Percentiles rank a stretch among this genome's conserved stretches.
These are phyloP conservation scores for Truncatella angustata DNA, from an alignment of 2,329 filamentous ascomycete species.

Conservation along the genomic window DNA sequence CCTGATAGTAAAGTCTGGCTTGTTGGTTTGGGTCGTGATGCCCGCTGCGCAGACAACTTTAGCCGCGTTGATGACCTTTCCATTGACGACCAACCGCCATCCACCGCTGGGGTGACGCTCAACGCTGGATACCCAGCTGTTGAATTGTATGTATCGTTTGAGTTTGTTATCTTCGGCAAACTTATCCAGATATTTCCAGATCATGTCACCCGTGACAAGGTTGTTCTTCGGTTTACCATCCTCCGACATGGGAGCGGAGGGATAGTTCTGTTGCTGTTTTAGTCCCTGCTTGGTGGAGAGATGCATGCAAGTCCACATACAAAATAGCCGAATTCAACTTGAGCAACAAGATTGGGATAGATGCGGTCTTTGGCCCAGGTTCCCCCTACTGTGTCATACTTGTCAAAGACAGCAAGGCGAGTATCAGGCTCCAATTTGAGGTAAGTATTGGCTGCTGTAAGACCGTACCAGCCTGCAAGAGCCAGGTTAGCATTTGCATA, in stretches of 20 bases:
- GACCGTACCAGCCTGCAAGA: slow-evolving; percentile 14
- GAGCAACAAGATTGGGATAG: slow-evolving; percentile 15
- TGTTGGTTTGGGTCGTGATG: slow-evolving; percentile 16
- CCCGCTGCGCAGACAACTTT: slow-evolving; percentile 28
- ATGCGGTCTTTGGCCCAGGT: slow-evolving; percentile 13
- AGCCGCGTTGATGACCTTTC: slow-evolving; percentile 5
- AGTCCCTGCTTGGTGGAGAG: no score
- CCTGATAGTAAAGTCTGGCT: slow-evolving; percentile 15
- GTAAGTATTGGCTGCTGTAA: slow-evolving; percentile 13
- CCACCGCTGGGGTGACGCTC: slow-evolving; percentile 6
- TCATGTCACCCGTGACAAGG: slow-evolving; percentile 18
- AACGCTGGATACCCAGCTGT: slow-evolving; percentile 15
- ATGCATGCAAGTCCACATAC: not conserved
- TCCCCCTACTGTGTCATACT: slow-evolving; percentile 11
- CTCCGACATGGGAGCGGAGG: slow-evolving; percentile 7
- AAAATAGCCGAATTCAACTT: slow-evolving; percentile 14
- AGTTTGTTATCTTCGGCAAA: slow-evolving; percentile 19
- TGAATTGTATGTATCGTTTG: slow-evolving; percentile 14
- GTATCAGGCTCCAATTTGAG: slow-evolving; percentile 11
- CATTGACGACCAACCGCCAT: slow-evolving; percentile 9
- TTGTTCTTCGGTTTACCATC: not conserved
- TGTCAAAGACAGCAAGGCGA: slow-evolving; percentile 12
- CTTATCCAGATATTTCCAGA: slow-evolving; percentile 13
- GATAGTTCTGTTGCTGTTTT: slow-evolving; percentile 7
- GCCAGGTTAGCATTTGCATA: not conserved